Percentiles rank a stretch among this genome's conserved stretches.
Evolutionary conservation across 2,329 filamentous ascomycete species (phyloP).

Genomic region (Paecilomyces dactylethromorphus): DNA sequence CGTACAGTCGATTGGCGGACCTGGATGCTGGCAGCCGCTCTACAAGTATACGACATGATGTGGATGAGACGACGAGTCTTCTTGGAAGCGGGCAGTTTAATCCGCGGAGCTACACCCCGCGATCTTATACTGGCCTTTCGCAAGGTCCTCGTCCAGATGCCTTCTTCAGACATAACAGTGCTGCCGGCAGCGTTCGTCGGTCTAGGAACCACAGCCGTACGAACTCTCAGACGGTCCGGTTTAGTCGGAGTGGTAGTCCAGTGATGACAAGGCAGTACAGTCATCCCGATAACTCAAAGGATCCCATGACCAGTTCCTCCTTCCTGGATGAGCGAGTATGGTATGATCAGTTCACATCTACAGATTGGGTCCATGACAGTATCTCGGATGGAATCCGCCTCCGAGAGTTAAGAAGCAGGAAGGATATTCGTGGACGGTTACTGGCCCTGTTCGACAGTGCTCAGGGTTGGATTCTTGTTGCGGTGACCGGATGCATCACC

Average conservation of each 20-base stretch:
- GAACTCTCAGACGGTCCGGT: slow-evolving; percentile 46
- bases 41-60: slow-evolving; percentile 19
- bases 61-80: slow-evolving; percentile 29
- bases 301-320: slow-evolving; percentile 50
- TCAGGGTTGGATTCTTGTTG: slow-evolving; percentile 91
- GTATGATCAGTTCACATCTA: slow-evolving; percentile 98
- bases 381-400: slow-evolving; percentile 90
- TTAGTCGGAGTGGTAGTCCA: slow-evolving; percentile 49
- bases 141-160: slow-evolving; percentile 23
- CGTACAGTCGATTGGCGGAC: slow-evolving; percentile 22
- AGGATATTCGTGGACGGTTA: slow-evolving; percentile 76
- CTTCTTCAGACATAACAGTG: slow-evolving; percentile 26
- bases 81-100: slow-evolving; percentile 15
- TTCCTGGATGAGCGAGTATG: slow-evolving; percentile 82
- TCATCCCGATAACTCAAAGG: slow-evolving; percentile 40
- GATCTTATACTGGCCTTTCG: slow-evolving; percentile 32
- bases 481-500: slow-evolving; percentile 78
- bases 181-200: slow-evolving; percentile 30
- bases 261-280: slow-evolving; percentile 35
- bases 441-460: slow-evolving; percentile 73
- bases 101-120: slow-evolving; percentile 16
- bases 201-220: slow-evolving; percentile 43
- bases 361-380: slow-evolving; percentile 96
- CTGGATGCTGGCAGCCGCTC: slow-evolving; percentile 23
- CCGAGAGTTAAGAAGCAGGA: slow-evolving; percentile 72